Percentiles rank a stretch among this genome's conserved stretches.
These are phyloP conservation scores for Solanum phureja DNA, from an alignment of 257 asterid species.

Conservation along the genomic window DNA sequence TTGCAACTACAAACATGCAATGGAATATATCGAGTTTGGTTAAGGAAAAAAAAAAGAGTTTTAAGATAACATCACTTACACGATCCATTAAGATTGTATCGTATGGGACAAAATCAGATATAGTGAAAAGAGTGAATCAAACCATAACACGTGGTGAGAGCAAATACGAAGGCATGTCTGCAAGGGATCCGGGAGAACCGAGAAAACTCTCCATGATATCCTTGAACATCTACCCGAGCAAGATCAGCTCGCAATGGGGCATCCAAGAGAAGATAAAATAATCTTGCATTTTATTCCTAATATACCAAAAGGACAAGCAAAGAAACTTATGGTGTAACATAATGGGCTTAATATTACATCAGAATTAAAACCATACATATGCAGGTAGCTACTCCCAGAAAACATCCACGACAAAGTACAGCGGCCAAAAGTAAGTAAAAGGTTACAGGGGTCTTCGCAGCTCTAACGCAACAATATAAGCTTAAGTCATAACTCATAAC, in stretches of 20 bases:
- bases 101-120: no score
- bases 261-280: background rate
- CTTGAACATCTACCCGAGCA: background rate
- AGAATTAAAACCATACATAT: background rate
- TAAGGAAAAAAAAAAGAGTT: background rate
- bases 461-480: background rate
- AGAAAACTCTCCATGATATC: background rate
- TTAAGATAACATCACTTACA: background rate
- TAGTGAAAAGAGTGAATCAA: background rate
- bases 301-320: background rate
- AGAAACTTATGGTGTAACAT: background rate
- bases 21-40: background rate
- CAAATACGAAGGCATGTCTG: background rate
- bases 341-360: background rate
- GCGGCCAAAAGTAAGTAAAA: no score
- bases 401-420: background rate
- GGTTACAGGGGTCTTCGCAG: background rate
- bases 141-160: no score
- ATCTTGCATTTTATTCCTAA: background rate
- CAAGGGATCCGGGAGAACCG: background rate
- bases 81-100: background rate
- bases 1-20: background rate
- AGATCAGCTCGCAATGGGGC: background rate
- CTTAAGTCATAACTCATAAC: background rate
- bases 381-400: background rate